Percentiles rank a stretch among this genome's conserved stretches.
Evolutionary conservation across 345 rosid species (phyloP).

Genomic region (Raphanus sativus): DNA sequence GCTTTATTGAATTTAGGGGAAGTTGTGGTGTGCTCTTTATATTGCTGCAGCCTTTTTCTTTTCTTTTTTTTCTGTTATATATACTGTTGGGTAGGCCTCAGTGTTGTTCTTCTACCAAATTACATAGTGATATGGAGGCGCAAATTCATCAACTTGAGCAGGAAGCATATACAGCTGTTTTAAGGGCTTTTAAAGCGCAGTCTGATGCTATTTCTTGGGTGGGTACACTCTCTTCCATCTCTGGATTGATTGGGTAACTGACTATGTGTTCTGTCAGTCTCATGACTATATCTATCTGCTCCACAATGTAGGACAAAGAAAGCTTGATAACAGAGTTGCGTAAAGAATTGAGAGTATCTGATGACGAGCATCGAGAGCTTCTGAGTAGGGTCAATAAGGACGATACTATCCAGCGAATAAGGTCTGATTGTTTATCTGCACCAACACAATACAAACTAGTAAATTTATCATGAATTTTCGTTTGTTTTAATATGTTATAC

Average conservation of each 20-base stretch:
- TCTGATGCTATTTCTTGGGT: constrained; percentile 99
- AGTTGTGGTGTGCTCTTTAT: not conserved
- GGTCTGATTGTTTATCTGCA: constrained; percentile 50
- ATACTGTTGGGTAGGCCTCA: not conserved
- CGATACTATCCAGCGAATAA: constrained; percentile 74
- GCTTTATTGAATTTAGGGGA: not conserved
- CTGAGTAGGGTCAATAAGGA: constrained; percentile 78
- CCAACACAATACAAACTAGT: constrained; percentile 1
- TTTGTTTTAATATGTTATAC: constrained; percentile 11
- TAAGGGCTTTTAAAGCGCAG: constrained; percentile 98
- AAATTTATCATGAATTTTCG: not conserved
- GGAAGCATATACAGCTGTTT: constrained; percentile 91
- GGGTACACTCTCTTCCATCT: constrained; percentile 53
- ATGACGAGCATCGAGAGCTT: constrained; percentile 94
- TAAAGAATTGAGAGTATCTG: constrained; percentile 90
- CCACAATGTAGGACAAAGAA: constrained; percentile 74
- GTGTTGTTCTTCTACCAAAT: not conserved
- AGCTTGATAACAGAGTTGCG: constrained; percentile 90
- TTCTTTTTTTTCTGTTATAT: not conserved
- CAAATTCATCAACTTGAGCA: constrained; percentile 94
- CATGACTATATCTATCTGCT: not conserved
- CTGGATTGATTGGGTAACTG: constrained; percentile 7
- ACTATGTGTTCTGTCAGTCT: not conserved
- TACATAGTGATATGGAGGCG: constrained; percentile 65
- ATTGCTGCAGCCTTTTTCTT: not conserved